Base-by-base conservation (phyloP, 2,329 filamentous ascomycete genomes). In the Aplosporella prunicola region DNA sequence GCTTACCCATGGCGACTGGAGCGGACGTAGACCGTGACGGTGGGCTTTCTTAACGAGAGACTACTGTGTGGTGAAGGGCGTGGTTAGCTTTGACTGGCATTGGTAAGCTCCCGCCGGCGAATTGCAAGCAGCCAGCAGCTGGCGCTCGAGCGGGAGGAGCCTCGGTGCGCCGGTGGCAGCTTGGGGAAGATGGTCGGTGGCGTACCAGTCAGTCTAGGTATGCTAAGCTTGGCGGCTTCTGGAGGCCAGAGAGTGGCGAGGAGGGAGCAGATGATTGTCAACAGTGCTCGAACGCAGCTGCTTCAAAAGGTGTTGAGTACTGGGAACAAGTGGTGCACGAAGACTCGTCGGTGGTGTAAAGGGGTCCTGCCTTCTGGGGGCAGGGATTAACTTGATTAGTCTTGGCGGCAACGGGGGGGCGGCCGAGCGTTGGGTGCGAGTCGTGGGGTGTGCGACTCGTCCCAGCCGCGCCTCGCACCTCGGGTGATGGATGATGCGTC, bases 1-100 rank as follows among this genome's bases (percentile, higher is more conserved):
- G 38, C 56, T 59, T 56, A 61, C 57, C 57, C 57, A 61, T 61
- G 47, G 49, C 49, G 53, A 48, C 43, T 46, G 8, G 46, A 48
- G 43, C 42, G 41, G 48, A 50, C 42, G 49, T 47, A 45, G 44
- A 57, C 42, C 50, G 47, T 51, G 51, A 45, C 43, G 44, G 45
- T 38, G 46, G 44, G 46, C 43, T 40, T n/a, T 48, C 53, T 45
- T 48, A 57, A 49, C 39, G 55, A 57, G 47, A 47, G 52, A 51
- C 51, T 55, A 47, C 58, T 61, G 44, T 31, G 40, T 28, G 9
- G 32, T 18, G n/a, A 20, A 26, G 38, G 36, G 35, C 15, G 30
- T 20, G 11, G 30, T 32, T 13, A 32, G 30, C 30, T n/a, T n/a
- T n/a, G n/a, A n/a, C 20, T 31, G 23, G 34, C 28, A 41, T 34